Conservation (phyloP, 345 rosid species). For the Cochlearia excelsa region DNA sequence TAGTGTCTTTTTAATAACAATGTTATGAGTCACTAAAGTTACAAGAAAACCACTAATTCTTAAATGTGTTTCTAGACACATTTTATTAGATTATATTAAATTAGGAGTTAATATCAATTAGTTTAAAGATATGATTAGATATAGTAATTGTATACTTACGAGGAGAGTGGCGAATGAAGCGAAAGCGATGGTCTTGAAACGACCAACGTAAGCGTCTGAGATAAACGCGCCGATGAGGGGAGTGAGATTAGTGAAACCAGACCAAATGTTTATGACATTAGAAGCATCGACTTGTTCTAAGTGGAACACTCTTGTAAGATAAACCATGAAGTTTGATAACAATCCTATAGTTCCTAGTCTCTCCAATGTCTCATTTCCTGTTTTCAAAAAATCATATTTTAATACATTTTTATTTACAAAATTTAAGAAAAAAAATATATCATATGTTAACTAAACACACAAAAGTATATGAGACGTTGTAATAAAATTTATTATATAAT, state of each 20-base stretch:
- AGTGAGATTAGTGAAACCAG: conserved; percentile 56
- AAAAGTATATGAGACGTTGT: too few relatives aligned
- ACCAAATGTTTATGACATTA: conserved; percentile 60
- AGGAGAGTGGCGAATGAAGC: conserved; percentile 53
- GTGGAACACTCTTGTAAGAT: conserved; percentile 53
- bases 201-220: conserved; percentile 51
- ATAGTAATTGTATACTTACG: conserved; percentile 36
- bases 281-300: conserved; percentile 53
- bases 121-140: background rate
- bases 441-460: too few relatives aligned
- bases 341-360: conserved; percentile 65
- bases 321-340: conserved; percentile 58
- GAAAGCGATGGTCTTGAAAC: conserved; percentile 55
- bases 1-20: too few relatives aligned
- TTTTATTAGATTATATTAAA: background rate
- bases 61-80: conserved; percentile 5
- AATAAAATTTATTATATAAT: too few relatives aligned
- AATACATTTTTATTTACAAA: background rate
- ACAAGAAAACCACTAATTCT: background rate
- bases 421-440: too few relatives aligned
- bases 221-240: conserved; percentile 69
- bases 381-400: background rate
- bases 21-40: conserved; percentile 1
- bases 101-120: background rate
- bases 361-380: conserved; percentile 79